These are phyloP conservation scores for Fragaria iinumae DNA, from an alignment of 306 rosid genomes.

Conservation along the genomic window DNA sequence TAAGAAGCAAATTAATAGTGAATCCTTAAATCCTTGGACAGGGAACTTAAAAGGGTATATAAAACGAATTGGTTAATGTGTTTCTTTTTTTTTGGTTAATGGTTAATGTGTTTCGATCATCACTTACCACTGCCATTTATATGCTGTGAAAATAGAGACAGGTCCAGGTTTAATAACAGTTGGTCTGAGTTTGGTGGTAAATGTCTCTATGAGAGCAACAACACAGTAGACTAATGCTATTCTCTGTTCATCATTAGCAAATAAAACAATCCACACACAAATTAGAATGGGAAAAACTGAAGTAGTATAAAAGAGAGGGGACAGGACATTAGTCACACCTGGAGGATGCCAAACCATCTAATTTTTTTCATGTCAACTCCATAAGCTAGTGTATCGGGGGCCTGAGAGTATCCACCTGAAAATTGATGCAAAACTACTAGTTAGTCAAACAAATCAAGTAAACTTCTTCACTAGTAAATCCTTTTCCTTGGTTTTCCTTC, in stretches of 20 bases:
- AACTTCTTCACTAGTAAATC: not conserved
- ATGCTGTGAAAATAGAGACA: slow-evolving; percentile 64
- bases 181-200: slow-evolving; percentile 69
- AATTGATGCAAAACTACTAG: not conserved
- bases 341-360: slow-evolving; percentile 93
- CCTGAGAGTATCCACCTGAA: slow-evolving; percentile 89
- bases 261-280: not conserved
- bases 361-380: slow-evolving; percentile 78
- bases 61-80: not conserved
- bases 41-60: not conserved
- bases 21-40: not conserved
- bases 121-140: slow-evolving; percentile 79
- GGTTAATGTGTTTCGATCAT: not conserved
- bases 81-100: not conserved
- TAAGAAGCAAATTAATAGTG: not conserved
- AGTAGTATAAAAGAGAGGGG: not conserved
- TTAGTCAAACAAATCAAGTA: not conserved
- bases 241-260: slow-evolving; percentile 47
- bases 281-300: not conserved
- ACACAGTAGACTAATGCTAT: slow-evolving; percentile 79
- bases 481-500: not conserved
- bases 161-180: slow-evolving; percentile 41
- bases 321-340: slow-evolving; percentile 36
- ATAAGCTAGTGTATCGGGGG: slow-evolving; percentile 63
- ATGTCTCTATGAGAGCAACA: slow-evolving; percentile 72